Percentiles rank a stretch among this genome's conserved stretches.
Conservation (phyloP, 2,329 filamentous ascomycete species). For the Rhynchosporium secalis region DNA sequence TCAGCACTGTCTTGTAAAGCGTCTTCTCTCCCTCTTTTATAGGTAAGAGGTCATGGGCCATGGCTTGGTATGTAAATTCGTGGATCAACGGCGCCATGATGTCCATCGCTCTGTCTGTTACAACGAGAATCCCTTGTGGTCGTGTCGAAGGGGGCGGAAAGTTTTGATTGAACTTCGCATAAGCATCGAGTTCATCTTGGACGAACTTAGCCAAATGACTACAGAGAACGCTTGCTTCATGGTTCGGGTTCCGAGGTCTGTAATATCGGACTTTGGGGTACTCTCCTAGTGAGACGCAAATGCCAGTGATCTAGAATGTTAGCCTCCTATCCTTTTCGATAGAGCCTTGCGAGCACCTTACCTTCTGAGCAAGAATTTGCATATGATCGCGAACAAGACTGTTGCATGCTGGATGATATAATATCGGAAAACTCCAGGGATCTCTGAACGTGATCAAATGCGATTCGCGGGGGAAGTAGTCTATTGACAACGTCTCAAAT, state of each 20-base stretch:
- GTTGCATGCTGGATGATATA: slow-evolving; percentile 91
- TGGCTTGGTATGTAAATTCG: slow-evolving; percentile 97
- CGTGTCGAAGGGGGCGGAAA: slow-evolving; percentile 80
- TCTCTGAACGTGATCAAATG: slow-evolving; percentile 90
- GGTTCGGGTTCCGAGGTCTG: slow-evolving; percentile 68
- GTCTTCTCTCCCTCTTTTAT: slow-evolving; percentile 89
- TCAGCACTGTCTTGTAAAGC: slow-evolving; percentile 77
- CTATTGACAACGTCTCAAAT: slow-evolving; percentile 80
- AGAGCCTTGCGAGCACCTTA: slow-evolving; percentile 41
- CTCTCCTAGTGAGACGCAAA: slow-evolving; percentile 91
- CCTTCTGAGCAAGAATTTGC: slow-evolving; percentile 84
- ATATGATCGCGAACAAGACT: slow-evolving; percentile 79
- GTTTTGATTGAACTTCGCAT: slow-evolving; percentile 78
- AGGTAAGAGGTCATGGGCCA: slow-evolving; percentile 90
- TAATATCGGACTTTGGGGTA: slow-evolving; percentile 94
- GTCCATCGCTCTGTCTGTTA: slow-evolving; percentile 93
- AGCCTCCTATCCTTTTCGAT: slow-evolving; percentile 24
- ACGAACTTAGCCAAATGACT: slow-evolving; percentile 87
- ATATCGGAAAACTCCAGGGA: slow-evolving; percentile 89
- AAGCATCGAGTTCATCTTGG: slow-evolving; percentile 86
- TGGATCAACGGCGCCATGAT: slow-evolving; percentile 83
- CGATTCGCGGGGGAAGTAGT: slow-evolving; percentile 89
- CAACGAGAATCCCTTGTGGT: slow-evolving; percentile 78
- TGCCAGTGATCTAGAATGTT: slow-evolving; percentile 67
- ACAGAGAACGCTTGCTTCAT: slow-evolving; percentile 87